Percentiles rank a stretch among this genome's conserved stretches.
phyloP scores from a whole-genome alignment of 1,139 yeast species.

The Diutina pseudorugosa region DNA sequence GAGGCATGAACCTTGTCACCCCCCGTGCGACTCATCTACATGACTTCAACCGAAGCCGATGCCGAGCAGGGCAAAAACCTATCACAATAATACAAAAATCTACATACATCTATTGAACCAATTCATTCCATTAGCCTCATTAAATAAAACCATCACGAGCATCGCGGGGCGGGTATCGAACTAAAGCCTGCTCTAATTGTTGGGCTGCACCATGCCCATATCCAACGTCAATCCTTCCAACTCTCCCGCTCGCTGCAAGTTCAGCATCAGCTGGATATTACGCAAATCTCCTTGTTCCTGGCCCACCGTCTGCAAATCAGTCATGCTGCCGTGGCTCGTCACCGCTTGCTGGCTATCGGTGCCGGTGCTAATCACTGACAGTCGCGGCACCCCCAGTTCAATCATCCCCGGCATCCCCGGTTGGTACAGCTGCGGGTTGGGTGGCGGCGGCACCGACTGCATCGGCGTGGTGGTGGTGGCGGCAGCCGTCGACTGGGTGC shows the following conservation, averaged over 20 bases:
- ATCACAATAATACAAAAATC: no score
- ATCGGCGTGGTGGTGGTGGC: background rate
- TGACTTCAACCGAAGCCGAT: no score
- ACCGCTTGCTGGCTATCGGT: background rate
- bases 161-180: background rate
- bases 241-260: constrained; percentile 1
- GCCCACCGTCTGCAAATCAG: background rate
- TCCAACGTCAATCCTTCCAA: constrained; percentile 3
- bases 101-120: no score
- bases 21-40: no score
- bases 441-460: background rate
- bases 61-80: no score
- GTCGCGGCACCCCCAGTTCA: background rate
- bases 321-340: constrained; percentile 1
- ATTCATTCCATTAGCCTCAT: background rate
- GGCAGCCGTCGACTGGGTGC: background rate
- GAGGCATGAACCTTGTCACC: no score
- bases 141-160: background rate
- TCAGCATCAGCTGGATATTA: constrained; percentile 1
- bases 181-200: background rate
- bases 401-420: background rate
- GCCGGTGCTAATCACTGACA: background rate
- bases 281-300: background rate
- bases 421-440: background rate
- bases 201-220: constrained; percentile 3